Evolutionary conservation across 441 rosid genomes (phyloP).

Genomic region (Biscutella laevigata): DNA sequence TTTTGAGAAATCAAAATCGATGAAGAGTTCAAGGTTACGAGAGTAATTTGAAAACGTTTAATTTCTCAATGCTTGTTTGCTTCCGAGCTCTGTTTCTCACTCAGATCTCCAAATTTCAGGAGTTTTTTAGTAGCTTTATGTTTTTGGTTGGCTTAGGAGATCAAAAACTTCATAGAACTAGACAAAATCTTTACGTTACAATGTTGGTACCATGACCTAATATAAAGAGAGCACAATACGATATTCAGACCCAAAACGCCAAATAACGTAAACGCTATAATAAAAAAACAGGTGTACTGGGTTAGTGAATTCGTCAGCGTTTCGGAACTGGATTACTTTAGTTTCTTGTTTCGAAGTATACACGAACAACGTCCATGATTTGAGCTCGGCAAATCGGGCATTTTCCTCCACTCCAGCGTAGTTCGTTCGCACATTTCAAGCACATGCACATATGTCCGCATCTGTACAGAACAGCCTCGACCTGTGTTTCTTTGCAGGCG

Average conservation of each 20-base stretch:
- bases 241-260: constrained; percentile 14
- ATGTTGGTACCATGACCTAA: not conserved
- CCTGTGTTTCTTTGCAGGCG: constrained; percentile 17
- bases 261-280: not conserved
- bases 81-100: too few relatives aligned
- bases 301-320: constrained; percentile 6
- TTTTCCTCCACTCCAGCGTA: constrained; percentile 58
- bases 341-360: constrained; percentile 36
- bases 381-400: constrained; percentile 78
- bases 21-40: not conserved
- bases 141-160: not conserved
- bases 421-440: constrained; percentile 61
- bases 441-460: constrained; percentile 95
- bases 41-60: too few relatives aligned
- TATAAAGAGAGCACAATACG: not conserved
- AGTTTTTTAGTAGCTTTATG: too few relatives aligned
- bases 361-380: constrained; percentile 63
- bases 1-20: not conserved
- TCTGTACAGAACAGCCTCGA: constrained; percentile 22
- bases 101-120: too few relatives aligned
- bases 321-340: not conserved
- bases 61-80: too few relatives aligned
- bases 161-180: not conserved
- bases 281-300: not conserved
- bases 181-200: constrained; percentile 1